Base-by-base conservation (phyloP, 495 filamentous ascomycete species). In the Hypomontagnella monticulosa region DNA sequence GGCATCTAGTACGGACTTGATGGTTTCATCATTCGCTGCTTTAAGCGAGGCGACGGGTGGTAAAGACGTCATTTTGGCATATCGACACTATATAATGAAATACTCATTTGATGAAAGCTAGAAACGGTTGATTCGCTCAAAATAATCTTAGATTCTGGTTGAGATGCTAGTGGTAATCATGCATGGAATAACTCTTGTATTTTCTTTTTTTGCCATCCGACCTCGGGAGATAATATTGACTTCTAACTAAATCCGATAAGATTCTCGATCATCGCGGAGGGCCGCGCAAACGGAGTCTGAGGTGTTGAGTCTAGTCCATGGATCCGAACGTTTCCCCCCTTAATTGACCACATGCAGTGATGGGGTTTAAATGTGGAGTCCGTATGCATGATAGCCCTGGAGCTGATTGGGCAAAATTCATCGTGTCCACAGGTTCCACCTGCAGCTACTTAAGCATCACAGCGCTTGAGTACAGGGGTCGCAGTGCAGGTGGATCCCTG, bases 1-100 rank as follows among this genome's bases (percentile, higher is more conserved):
- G 4, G 83, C 81, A 76, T 96, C 91, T 48, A 97, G 88, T 48
- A 91, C 81, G 14, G 82, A 68, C 32, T 63, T 43, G 33, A 73
- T 32, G 2, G 50, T 60, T 16, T 55, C 49, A 27, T 68, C 61
- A 30, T 68, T 49, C 10, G 54, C 64, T 19, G n/a, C 12, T 4
- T 36, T 38, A 10, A 73, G 54, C 18, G 71, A 71, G 46, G 68
- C 51, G 38, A 71, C 23, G 38, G 65, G 66, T 11, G 68, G 64
- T 9, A 71, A 51, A 44, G 63, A 44, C 15, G 60, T 4, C 63
- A 68, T 70, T 50, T 6, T 43, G 37, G 10, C 14, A 8, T 44
- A 44, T 20, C 16, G 20, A 7, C 7, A 14, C 20, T 44, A 19
- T 19, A 19, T 19, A 14, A 19, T 19, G 19, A 18, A 18, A 44